Evolutionary conservation across 2,329 filamentous ascomycete genomes (phyloP), one percentile per base, ranked within the genome.

Genomic region (Fusarium dlaminii): DNA sequence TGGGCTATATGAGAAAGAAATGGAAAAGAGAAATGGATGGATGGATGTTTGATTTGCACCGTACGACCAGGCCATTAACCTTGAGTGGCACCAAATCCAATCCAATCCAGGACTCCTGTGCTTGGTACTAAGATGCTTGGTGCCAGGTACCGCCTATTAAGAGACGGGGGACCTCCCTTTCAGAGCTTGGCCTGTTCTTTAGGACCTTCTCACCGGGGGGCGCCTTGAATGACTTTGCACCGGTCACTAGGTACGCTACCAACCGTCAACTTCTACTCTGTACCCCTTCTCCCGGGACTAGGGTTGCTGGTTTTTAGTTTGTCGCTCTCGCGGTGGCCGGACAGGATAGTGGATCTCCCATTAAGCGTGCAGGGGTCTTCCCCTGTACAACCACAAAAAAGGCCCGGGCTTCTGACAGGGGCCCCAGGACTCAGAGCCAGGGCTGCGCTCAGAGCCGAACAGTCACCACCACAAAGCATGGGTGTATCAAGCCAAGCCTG

Each of bases 41-140:
- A 39, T 55, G 60, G 56, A 63, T 68, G 69, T 66, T 77, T 78
- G 66, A 78, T 77, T 77, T 78, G 75, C 66, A 78, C 76, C 76
- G 68, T 78, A 78, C 73, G 74, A 78, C 76, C 68, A 66, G 73
- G 73, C 61, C 63, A 64, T 75, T 51, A 66, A 75, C 66, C 69
- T 77, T 72, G 68, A 61, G 61, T 66, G 52, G 74, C 52, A 72
- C 64, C 73, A 42, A 37, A 65, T 63, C 60, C 32, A 66, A 66
- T 48, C 63, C 60, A 27, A 66, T 40, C 68, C 76, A 62, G 70
- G 67, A 45, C 65, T 66, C 68, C 51, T 73, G 74, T 75, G 67
- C 75, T 70, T 69, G 63, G 72, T 71, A 62, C 72, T 75, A 74
- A 71, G 63, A 51, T 65, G 61, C 69, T 76, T 66, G 75, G 72